Evolutionary conservation across 2,329 filamentous ascomycete genomes (phyloP), one percentile per base, ranked within the genome.

Genomic region (Metarhizium guizhouense): DNA sequence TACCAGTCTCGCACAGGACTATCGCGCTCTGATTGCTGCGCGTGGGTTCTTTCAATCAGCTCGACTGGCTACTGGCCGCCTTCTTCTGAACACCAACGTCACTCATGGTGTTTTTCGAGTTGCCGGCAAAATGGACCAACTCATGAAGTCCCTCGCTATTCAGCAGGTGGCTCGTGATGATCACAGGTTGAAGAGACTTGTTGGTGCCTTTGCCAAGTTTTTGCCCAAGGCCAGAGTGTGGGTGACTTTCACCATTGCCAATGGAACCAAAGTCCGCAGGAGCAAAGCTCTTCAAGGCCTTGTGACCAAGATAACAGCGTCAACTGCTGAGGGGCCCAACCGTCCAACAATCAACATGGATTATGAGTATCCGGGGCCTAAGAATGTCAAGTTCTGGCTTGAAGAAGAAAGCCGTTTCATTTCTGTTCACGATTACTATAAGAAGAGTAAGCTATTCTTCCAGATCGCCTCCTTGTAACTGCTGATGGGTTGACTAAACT

Each of bases 21-120:
- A 62, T 0, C 67, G 67, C 11, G 62, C 68, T 7, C 68, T 78
- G 20, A 48, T 69, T 7, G 72, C 78, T 34, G 67, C 77, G 1
- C 75, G 80, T 16, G 81, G 81, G 1, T 82, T 78, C 60, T 82
- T 82, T 55, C 77, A 81, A 62, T 82, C 79, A 36, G 72, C 76
- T 3, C 77, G 80, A 6, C 69, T 79, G 0, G 76, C 76, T 0
- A 83, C 80, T 0, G 79, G 78, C 2, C 71, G 78, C 0, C 61
- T 83, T 1, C 71, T 84, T 0, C 67, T 83, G 30, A 84, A 84
- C 58, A 70, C 72, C 50, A 83, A 84, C 55, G 75, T 81, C 10
- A 76, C 77, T 0, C 76, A 82, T 58, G 76, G 75, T 3, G 72
- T 81, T 18, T 83, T 83, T 64, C 76, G 73, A 11, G 63, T 68